Base-by-base conservation (phyloP, 306 rosid species). In the Pterocarpus macrocarpus region DNA sequence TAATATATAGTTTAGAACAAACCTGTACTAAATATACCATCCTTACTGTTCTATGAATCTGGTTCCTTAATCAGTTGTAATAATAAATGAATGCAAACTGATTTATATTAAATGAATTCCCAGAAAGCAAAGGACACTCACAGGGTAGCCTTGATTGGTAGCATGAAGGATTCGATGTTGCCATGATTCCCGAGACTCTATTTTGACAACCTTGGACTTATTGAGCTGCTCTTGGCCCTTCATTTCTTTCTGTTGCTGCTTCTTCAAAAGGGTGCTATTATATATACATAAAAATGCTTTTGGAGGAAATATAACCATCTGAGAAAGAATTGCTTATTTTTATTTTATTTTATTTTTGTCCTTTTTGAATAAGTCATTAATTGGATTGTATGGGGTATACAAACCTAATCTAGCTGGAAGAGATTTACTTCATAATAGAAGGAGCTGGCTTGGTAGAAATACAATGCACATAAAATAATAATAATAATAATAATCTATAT, bases 151-250 rank as follows among this genome's bases (percentile, higher is more conserved):
- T 69, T 80, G 73, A 33, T 64, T 77, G 73, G 50, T 76, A 61
- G 89, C 84, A 73, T 77, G 65, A 63, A 82, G 73, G 73, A 85
- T 86, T 56, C 56, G 33, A 74, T 69, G 33, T 33, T 88, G 86
- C 91, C 91, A 88, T 77, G 86, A 77, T 73, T 83, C 65, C 63
- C 13, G 22, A 34, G 91, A 83, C 35, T 66, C 82, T 61, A 88
- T 78, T 83, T 83, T 88, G 85, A 88, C 77, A 80, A 85, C 87
- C 72, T 82, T 88, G 13, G 89, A 77, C 68, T 77, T 85, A 65
- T 83, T 86, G 22, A 52, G 65, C 35, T 85, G 12, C 74, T 82
- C 6, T 64, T 76, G 78, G 17, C 43, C 69, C 16, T 85, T 71
- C 91, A 88, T 88, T 80, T 74, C 77, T 39, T 55, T 58, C 69